phyloP scores from a whole-genome alignment of 257 asterid genomes.

The Solanum ossicruentum region DNA sequence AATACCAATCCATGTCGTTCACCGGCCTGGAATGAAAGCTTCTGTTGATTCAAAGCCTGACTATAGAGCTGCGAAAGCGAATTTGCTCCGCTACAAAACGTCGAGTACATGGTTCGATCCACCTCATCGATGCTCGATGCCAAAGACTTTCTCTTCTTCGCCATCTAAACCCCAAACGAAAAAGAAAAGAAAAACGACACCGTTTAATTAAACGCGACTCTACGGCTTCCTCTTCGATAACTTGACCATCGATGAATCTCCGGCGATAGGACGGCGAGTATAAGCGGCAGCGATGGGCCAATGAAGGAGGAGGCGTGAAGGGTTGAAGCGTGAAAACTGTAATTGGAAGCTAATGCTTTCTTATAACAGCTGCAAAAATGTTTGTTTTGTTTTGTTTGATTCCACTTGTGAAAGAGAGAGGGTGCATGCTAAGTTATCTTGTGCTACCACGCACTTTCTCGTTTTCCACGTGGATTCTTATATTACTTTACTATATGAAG shows the following conservation, averaged over 20 bases:
- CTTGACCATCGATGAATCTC: neutral
- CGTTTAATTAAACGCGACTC: neutral
- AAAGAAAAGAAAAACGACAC: neutral
- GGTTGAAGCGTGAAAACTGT: neutral
- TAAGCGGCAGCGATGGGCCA: neutral
- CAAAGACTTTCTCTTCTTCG: constrained; percentile 7
- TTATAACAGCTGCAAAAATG: neutral
- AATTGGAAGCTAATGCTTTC: neutral
- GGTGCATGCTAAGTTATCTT: constrained; percentile 1
- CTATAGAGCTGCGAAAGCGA: constrained; percentile 11
- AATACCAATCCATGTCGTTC: constrained; percentile 11
- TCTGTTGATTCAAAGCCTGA: constrained; percentile 11
- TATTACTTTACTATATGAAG: too few species aligned
- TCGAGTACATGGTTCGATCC: constrained; percentile 8
- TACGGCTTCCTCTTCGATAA: neutral
- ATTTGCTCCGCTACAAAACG: constrained; percentile 9
- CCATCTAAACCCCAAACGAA: neutral
- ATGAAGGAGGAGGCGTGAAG: neutral
- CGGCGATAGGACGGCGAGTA: neutral
- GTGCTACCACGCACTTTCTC: neutral
- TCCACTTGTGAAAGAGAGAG: neutral
- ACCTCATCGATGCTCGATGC: constrained; percentile 11
- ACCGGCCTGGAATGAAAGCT: constrained; percentile 10
- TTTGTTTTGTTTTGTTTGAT: neutral
- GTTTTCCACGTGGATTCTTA: neutral